Base-by-base conservation (phyloP, 176 grass and related monocot genomes). In the Triticum urartu region DNA sequence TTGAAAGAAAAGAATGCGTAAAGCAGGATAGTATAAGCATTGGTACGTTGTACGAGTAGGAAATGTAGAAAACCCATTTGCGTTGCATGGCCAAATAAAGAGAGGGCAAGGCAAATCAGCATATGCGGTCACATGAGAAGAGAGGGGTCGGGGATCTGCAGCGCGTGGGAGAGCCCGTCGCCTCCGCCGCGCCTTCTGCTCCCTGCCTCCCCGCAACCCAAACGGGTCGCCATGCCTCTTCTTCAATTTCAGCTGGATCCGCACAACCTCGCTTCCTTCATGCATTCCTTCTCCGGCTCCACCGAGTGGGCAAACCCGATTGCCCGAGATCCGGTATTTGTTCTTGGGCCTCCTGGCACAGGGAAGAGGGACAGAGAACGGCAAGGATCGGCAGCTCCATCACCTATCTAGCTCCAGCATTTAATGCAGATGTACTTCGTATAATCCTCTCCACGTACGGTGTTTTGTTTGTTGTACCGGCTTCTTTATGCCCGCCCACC, bases 121-220 rank as follows among this genome's bases (percentile, higher is more conserved):
- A 56, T 30, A 30, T 30, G 28, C 38, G 66, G 35, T 36, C 81
- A 66, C 85, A 62, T 84, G 92, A 85, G 75, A 62, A 39, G 61
- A 56, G 85, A 86, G 32, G 42, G 72, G 84, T 33, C 56, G 66
- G 78, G 90, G 90, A 88, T 92, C 85, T 90, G 64, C 21, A 72
- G 83, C 13, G 62, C 84, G 87, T 95, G 91, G 87, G 77, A 68
- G 71, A 48, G 28, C 88, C 82, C 91, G 86, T 75, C 60, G 71
- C 66, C 79, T 62, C 62, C 91, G 93, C 64, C 93, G 86, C 70
- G 48, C 64, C 72, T 77, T 35, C 36, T 59, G 91, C 82, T 21
- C 12, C 18, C 68, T 83, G 80, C 63, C 78, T 79, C 77, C 79
- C 48, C 64, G 6, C 64, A 0, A 26, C 26, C 63, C 42, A 48